These are phyloP conservation scores for Pseudogymnoascus sp. DNA, from an alignment of 2,329 filamentous ascomycete species.

Conservation along the genomic window DNA sequence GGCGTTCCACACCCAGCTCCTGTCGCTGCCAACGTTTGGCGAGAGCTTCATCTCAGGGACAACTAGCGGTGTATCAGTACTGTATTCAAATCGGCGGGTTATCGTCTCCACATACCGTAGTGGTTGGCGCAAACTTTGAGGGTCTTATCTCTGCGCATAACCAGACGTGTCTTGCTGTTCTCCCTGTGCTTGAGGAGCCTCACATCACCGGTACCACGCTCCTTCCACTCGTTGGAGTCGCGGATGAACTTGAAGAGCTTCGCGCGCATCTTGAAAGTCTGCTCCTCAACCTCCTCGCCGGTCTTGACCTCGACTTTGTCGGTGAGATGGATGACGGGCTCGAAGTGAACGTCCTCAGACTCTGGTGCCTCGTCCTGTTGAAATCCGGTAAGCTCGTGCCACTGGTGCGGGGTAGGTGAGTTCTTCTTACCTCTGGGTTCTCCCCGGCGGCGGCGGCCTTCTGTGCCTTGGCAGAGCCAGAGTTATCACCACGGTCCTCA, in stretches of 20 bases:
- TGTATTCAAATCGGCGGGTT: background rate
- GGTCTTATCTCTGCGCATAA: slow-evolving; percentile 99
- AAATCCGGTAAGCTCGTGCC: slow-evolving; percentile 17
- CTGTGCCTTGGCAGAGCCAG: slow-evolving; percentile 79
- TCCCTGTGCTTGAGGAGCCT: slow-evolving; percentile 97
- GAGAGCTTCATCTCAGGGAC: slow-evolving; percentile 98
- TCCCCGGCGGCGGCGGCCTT: slow-evolving; percentile 42
- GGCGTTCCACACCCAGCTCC: slow-evolving; percentile 99
- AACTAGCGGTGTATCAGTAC: slow-evolving; percentile 47
- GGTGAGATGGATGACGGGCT: slow-evolving; percentile 90
- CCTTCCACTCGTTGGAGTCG: slow-evolving; percentile 94
- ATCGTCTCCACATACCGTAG: slow-evolving; percentile 64
- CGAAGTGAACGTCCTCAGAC: slow-evolving; percentile 91
- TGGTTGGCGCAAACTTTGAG: slow-evolving; percentile 99
- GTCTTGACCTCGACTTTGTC: slow-evolving; percentile 97
- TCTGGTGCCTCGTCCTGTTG: slow-evolving; percentile 66
- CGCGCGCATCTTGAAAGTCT: slow-evolving; percentile 98
- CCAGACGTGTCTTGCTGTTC: slow-evolving; percentile 92
- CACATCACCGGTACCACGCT: slow-evolving; percentile 94
- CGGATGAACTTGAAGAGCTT: slow-evolving; percentile 99
- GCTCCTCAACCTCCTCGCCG: slow-evolving; percentile 96
- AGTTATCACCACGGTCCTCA: slow-evolving; percentile 77
- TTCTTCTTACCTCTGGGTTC: slow-evolving; percentile 27
- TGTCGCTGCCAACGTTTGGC: slow-evolving; percentile 94
- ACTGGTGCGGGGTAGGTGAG: background rate